phyloP scores from a whole-genome alignment of 306 rosid genomes.

The Rosa lucieae region DNA sequence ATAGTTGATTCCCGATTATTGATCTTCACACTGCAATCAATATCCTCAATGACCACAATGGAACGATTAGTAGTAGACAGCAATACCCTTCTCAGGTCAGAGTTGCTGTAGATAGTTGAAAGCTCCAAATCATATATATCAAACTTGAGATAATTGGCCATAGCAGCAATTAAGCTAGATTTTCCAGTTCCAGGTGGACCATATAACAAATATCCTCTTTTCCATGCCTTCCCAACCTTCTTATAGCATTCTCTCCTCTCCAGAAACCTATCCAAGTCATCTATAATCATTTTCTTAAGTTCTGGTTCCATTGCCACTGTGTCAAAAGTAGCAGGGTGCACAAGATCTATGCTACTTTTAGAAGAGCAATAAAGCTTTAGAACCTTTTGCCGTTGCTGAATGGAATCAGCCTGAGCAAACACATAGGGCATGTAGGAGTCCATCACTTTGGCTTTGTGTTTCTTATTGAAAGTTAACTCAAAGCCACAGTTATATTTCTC shows the following conservation, averaged over 20 bases:
- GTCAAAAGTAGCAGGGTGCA: constrained; percentile 31
- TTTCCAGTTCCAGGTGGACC: constrained; percentile 41
- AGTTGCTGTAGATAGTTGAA: constrained; percentile 19
- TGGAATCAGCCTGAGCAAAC: constrained; percentile 17
- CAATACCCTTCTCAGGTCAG: constrained; percentile 27
- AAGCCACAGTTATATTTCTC: background rate
- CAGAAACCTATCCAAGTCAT: constrained; percentile 37
- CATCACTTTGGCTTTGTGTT: constrained; percentile 23
- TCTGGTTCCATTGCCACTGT: constrained; percentile 34
- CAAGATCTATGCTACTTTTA: constrained; percentile 25
- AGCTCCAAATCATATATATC: constrained; percentile 43
- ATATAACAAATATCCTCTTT: constrained; percentile 42
- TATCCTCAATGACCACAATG: constrained; percentile 44
- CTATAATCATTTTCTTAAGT: constrained; percentile 22
- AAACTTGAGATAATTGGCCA: constrained; percentile 51
- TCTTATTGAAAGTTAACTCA: constrained; percentile 35
- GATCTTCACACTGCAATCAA: constrained; percentile 29
- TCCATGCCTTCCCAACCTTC: constrained; percentile 48
- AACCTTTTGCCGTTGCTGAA: constrained; percentile 10
- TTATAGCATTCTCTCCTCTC: constrained; percentile 31
- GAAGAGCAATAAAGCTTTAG: constrained; percentile 14
- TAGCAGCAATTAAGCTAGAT: constrained; percentile 44
- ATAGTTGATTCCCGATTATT: background rate
- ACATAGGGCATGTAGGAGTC: constrained; percentile 31
- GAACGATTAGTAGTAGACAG: constrained; percentile 35